phyloP scores from a whole-genome alignment of 257 asterid species.

The Plectranthus barbatus region DNA sequence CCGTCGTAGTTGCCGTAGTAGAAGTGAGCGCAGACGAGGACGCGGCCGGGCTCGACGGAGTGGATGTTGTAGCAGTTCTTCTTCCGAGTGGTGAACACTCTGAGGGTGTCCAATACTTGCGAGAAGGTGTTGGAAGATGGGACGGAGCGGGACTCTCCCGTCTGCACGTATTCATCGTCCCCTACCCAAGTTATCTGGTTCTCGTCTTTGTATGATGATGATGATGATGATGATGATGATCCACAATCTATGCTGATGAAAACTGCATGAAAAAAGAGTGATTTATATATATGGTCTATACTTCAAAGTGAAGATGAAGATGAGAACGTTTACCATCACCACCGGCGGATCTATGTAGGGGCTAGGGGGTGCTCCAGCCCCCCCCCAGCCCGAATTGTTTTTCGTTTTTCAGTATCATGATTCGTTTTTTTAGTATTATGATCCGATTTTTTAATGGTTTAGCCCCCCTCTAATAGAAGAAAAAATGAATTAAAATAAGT shows the following conservation, averaged over 20 bases:
- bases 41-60: constrained; percentile 11
- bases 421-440: too few relatives aligned
- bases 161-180: constrained; percentile 5
- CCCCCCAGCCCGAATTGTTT: too few relatives aligned
- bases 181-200: constrained; percentile 18
- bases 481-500: too few relatives aligned
- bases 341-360: too few relatives aligned
- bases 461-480: too few relatives aligned
- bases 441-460: too few relatives aligned
- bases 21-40: constrained; percentile 56
- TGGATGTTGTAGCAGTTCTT: constrained; percentile 43
- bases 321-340: not conserved
- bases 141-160: constrained; percentile 12
- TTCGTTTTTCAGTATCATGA: too few relatives aligned
- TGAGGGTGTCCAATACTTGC: constrained; percentile 32
- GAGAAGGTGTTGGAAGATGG: not conserved
- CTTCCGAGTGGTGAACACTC: constrained; percentile 39
- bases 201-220: constrained; percentile 4
- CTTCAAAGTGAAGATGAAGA: not conserved
- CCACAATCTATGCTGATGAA: constrained; percentile 25
- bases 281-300: too few relatives aligned
- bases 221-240: constrained; percentile 9
- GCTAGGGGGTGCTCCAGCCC: too few relatives aligned
- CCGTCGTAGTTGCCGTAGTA: constrained; percentile 61
- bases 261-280: not conserved